phyloP scores from a whole-genome alignment of 495 filamentous ascomycete genomes.

The Podospora tetraspora region DNA sequence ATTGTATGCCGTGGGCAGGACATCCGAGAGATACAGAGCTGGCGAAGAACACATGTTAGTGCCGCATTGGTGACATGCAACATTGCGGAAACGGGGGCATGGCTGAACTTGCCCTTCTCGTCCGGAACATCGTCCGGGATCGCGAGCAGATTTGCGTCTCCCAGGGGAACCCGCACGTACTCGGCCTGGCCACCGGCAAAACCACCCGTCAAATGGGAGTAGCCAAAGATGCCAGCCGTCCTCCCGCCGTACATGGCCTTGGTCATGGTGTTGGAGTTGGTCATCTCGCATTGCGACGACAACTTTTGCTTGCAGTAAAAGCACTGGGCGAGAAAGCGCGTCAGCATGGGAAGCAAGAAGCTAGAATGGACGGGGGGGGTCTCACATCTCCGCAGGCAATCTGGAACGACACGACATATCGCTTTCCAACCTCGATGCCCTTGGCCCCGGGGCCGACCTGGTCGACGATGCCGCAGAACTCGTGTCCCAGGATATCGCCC shows the following conservation, averaged over 20 bases:
- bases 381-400: conserved; percentile 64
- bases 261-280: conserved; percentile 63
- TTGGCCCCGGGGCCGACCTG: conserved; percentile 57
- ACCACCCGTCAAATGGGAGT: conserved; percentile 75
- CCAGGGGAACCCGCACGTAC: conserved; percentile 77
- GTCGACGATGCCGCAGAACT: conserved; percentile 81
- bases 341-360: neutral
- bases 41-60: neutral
- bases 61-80: neutral
- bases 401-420: conserved; percentile 82
- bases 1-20: conserved; percentile 74
- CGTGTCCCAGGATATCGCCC: conserved; percentile 87
- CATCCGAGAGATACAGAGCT: conserved; percentile 72
- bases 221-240: conserved; percentile 71
- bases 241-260: conserved; percentile 68
- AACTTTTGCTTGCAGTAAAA: conserved; percentile 71
- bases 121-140: conserved; percentile 78
- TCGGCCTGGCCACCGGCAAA: conserved; percentile 89
- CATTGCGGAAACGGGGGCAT: neutral
- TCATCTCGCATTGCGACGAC: conserved; percentile 71
- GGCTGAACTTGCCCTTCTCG: conserved; percentile 63
- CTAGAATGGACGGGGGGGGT: too few species aligned
- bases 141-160: conserved; percentile 75
- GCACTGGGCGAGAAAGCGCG: conserved; percentile 48
- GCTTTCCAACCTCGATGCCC: conserved; percentile 56